Base-by-base conservation (phyloP, 345 rosid genomes). In the Punica granatum region DNA sequence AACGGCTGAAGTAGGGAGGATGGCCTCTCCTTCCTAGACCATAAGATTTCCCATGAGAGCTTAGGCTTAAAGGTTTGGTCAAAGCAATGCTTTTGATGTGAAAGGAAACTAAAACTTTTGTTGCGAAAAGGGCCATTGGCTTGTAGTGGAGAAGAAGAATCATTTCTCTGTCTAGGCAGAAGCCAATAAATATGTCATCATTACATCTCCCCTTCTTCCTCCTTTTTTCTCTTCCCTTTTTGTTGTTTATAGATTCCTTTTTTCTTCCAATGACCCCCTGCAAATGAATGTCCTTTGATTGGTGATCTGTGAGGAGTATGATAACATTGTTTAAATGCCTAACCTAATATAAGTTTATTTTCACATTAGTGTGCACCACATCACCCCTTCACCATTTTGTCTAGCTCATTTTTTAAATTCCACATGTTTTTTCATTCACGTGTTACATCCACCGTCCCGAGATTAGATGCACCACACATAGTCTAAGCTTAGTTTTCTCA, bases 101-200 rank as follows among this genome's bases (percentile, higher is more conserved):
- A 31, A 61, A 69, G 31, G 42, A 34, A 19, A 37, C 31, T 53
- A 23, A 53, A 23, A 12, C 53, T 56, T 43, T 64, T 70, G 26
- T 28, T 65, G 72, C 32, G 10, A 74, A 48, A 60, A 75, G 74
- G 73, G 74, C 51, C 33, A 46, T 64, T 84, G 82, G 76, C 73
- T 68, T 75, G 58, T 82, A 78, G 82, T 79, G 82, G 83, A 67
- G 77, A 66, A 1, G 48, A 66, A 48, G 71, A 62, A 68, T 69
- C 72, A 60, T 68, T 48, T 69, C 63, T 69, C 36, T 31, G 79
- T 65, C 58, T 15, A 26, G 44, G 26, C 26, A 12, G 63, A 54
- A 65, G 31, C 71, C 69, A 67, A 64, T 49, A 16, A 70, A 65
- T 60, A 54, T 4, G 68, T 49, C 64, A 49, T 49, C 42, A 60